A percentile compares a stretch with the other conserved stretches of the same genome.
Evolutionary conservation across 345 rosid species (phyloP).

Genomic region (Euphorbia lathyris): DNA sequence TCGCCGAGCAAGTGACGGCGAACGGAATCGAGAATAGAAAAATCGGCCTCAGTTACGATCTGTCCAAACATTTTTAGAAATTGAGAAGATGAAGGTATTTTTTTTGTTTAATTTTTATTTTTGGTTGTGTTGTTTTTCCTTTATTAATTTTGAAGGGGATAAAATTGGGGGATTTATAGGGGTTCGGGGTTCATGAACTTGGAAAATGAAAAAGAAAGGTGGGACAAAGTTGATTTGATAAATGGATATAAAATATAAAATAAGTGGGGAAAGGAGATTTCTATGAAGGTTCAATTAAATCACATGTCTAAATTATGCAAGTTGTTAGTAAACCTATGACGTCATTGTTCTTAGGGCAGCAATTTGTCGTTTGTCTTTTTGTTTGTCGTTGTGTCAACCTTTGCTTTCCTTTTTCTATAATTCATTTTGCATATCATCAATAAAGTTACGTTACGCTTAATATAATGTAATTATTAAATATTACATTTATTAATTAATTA

Average conservation of each 20-base stretch:
- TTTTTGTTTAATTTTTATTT: no score
- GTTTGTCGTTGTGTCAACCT: not conserved
- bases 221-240: not conserved
- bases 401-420: not conserved
- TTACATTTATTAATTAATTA: no score
- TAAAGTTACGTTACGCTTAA: no score
- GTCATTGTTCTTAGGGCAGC: constrained; percentile 8
- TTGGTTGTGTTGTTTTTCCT: not conserved
- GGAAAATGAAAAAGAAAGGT: not conserved
- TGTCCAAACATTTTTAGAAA: constrained; percentile 37
- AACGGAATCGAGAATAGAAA: constrained; percentile 48
- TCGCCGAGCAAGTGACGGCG: constrained; percentile 52
- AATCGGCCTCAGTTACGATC: constrained; percentile 41
- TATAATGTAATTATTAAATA: no score
- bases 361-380: constrained; percentile 18
- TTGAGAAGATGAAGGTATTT: not conserved
- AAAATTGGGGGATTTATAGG: constrained; percentile 18
- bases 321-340: constrained; percentile 4
- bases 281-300: constrained; percentile 14
- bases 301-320: constrained; percentile 10
- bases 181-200: constrained; percentile 31
- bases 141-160: not conserved
- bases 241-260: not conserved
- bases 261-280: not conserved
- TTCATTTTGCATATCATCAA: not conserved